Evolutionary conservation across 1,284 basidiomycete species (phyloP), one percentile per base, ranked within the genome.

Genomic region (Veloboletus limbatus): DNA sequence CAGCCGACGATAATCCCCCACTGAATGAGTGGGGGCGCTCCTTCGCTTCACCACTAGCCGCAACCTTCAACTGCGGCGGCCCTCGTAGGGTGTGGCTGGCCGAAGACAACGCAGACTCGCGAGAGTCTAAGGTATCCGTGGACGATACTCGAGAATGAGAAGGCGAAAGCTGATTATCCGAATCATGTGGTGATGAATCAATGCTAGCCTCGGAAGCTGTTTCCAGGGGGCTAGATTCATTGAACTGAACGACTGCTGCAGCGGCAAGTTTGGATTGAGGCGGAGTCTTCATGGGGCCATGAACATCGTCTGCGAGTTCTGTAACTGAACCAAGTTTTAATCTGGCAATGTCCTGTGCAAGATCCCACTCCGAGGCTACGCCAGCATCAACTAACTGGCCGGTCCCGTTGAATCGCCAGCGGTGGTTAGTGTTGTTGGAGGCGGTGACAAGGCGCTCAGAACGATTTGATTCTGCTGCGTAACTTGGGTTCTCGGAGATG

Each of bases 1-100:
- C 85, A 40, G 81, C 80, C 43, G 70, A 74, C 13, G 85, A 85
- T 34, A 88, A 68, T 20, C 83, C 84, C 27, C 86, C 86, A 51
- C 82, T 88, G 63, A 86, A 88, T 1, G 86, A 88, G 60, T 85
- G 85, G 14, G 85, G 86, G 44, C 86, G 77, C 60, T 86, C 86
- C 60, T 85, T 83, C 40, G 76, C 69, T 58, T 87, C 84, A 47
- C 69, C 67, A 42, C 72, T 57, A 39, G 70, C 65, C 40, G 69
- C 71, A 41, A 73, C 67, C 65, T 83, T 83, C 52, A 81, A 63
- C 47, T 76, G 70, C 43, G 73, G 76, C 42, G 69, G 68, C 34
- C 70, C 72, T 43, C 82, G 70, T 55, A 85, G 66, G 24, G 75
- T 76, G 59, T 82, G 79, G 55, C 77, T 76, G 42, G 73, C 63